Evolutionary conservation across 2,329 filamentous ascomycete genomes (phyloP).

Genomic region (Microascus cirrosus): DNA sequence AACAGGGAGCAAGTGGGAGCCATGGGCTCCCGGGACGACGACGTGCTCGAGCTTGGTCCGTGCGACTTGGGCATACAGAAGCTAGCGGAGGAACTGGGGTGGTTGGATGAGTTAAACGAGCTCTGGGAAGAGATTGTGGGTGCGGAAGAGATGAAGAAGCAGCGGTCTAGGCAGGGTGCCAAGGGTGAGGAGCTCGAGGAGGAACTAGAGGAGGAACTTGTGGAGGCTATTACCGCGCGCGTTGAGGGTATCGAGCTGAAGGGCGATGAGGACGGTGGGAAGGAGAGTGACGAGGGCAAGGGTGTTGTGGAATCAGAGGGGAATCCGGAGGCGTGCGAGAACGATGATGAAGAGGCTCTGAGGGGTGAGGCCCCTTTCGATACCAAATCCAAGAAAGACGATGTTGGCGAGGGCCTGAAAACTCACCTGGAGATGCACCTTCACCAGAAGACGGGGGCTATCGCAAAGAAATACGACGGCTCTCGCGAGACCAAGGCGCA

Average conservation of each 20-base stretch:
- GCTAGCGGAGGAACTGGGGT: constrained; percentile 71
- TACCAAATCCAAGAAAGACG: background rate
- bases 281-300: background rate
- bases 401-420: background rate
- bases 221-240: constrained; percentile 24
- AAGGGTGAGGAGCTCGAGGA: constrained; percentile 18
- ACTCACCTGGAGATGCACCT: background rate
- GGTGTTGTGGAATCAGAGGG: background rate
- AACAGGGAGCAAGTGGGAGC: constrained; percentile 77
- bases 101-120: constrained; percentile 70
- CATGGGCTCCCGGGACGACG: constrained; percentile 66
- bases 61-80: constrained; percentile 74
- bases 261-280: constrained; percentile 8
- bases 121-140: constrained; percentile 62
- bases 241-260: constrained; percentile 22
- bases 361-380: background rate
- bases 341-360: background rate
- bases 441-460: background rate
- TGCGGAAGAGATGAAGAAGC: constrained; percentile 41
- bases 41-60: constrained; percentile 72
- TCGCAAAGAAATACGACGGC: background rate
- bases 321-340: background rate
- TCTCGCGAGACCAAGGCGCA: background rate
- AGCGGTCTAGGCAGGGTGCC: constrained; percentile 21
- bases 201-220: constrained; percentile 28